Conservation (phyloP, 73 alveolate genomes). For the Paramecium sonneborni region DNA sequence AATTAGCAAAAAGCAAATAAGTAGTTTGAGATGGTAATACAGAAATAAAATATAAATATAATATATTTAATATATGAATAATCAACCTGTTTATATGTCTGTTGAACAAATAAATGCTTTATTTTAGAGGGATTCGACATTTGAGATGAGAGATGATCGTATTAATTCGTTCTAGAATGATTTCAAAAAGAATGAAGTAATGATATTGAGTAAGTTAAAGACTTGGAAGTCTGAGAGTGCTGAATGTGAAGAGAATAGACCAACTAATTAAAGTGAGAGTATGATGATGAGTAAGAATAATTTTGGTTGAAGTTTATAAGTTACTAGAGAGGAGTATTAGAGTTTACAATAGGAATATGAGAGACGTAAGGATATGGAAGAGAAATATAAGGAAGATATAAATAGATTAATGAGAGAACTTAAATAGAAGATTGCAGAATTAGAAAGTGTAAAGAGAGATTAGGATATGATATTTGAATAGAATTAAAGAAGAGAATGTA, state of each 20-base stretch:
- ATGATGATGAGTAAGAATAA: slow-evolving; percentile 56
- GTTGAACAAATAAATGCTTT: slow-evolving; percentile 24
- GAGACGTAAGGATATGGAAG: slow-evolving; percentile 53
- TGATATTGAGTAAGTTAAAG: not conserved
- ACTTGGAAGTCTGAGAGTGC: slow-evolving; percentile 4
- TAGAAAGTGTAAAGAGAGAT: not conserved
- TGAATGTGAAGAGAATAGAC: slow-evolving; percentile 43
- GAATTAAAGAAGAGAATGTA: slow-evolving; percentile 43
- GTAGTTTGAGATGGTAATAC: not conserved
- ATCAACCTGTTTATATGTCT: slow-evolving; percentile 57
- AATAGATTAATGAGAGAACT: slow-evolving; percentile 23
- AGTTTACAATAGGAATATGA: slow-evolving; percentile 33
- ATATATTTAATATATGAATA: slow-evolving; percentile 14
- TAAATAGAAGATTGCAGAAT: not conserved
- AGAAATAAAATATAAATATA: not conserved
- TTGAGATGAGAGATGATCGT: slow-evolving; percentile 8
- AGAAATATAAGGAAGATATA: slow-evolving; percentile 46
- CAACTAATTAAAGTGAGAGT: slow-evolving; percentile 51
- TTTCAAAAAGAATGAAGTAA: not conserved
- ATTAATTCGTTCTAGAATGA: slow-evolving; percentile 21
- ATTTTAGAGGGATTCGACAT: not conserved
- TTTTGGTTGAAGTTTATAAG: not conserved
- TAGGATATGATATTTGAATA: not conserved
- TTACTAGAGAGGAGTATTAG: slow-evolving; percentile 27
- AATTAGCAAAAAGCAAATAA: not conserved